Evolutionary conservation across 1,284 basidiomycete genomes (phyloP), one percentile per base, ranked within the genome.

Genomic region (Ustilago shanxiensis): DNA sequence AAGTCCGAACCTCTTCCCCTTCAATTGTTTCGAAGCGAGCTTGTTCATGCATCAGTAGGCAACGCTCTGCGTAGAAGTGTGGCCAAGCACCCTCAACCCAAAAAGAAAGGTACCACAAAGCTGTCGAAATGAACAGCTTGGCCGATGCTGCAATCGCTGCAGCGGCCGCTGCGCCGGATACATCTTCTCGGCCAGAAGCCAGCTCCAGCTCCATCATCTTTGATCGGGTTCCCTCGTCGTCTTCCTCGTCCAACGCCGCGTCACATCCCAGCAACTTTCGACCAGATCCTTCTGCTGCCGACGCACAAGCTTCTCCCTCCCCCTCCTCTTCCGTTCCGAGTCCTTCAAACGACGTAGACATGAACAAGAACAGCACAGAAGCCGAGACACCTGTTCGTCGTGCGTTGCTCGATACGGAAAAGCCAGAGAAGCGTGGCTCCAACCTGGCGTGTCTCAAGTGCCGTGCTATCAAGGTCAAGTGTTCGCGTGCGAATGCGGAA

Each of bases 401-500:
- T 35, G 74, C 74, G 2, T 37, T 77, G 51, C 64, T 73, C 39
- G 75, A 77, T 31, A 29, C 66, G 8, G 75, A 77, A 35, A 77
- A 66, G 47, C 75, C 75, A 31, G 71, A 73, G 28, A 77, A 77
- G 59, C 75, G 75, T 33, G 75, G 75, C 28, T 73, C 71, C 37
- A 77, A 77, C 24, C 65, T 77, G 11, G 75, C 75, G 10, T 77
- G 75, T 33, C 63, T 77, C 56, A 77, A 73, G 56, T 77, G 75
- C 22, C 66, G 75, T 13, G 75, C 75, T 31, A 77, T 77, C 67
- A 77, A 77, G 55, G 75, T 77, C 29, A 69, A 70, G 16, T 77
- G 75, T 49, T 73, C 75, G 2, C 59, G 70, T 9, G 71, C 75
- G 50, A 67, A 70, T 28, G 61, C 53, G 9, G 41, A 67, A 20